Evolutionary conservation across 768 basidiomycete species (phyloP), one percentile per base, ranked within the genome.

Genomic region (Lyophyllum atratum): DNA sequence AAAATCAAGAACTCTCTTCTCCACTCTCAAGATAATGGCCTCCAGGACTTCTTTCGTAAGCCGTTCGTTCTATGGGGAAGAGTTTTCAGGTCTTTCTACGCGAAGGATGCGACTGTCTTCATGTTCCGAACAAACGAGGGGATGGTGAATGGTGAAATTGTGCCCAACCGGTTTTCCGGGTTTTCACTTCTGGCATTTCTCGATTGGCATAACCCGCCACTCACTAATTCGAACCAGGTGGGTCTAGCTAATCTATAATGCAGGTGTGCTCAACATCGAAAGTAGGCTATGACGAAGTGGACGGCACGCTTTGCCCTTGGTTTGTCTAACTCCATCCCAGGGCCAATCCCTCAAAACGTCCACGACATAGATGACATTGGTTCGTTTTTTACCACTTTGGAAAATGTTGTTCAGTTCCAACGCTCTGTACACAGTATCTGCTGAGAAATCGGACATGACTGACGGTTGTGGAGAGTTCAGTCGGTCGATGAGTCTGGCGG

Each of bases 271-370:
- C 34, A 29, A 28, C 42, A 14, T 42, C 29, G 10, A 34, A 46
- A 11, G 3, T 51, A 89, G 87, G 74, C 77, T 11, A 79, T 87
- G 71, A 74, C 81, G 1, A 89, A 90, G 68, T 89, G 83, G 81
- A 74, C 80, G 12, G 77, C 86, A n/a, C 78, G 87, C 0, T 84
- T 82, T 59, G 77, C 81, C 0, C 75, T 90, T 9, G 85, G 82
- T 0, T 66, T 88, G 6, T 89, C 88, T 0, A 88, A 79, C 49
- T 88, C 87, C 1, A 73, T 83, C 4, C 87, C 87, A 6, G 86
- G 84, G 0, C 68, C 82, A 3, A 59, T 70, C 7, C 55, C 65
- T 1, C 54, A 64, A 2, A 65, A 82, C 24, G 78, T 86, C 7
- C 52, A 59, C 0, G 59, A 70, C 9, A 73, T 76, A 17, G 66